A percentile compares a stretch with the other conserved stretches of the same genome.
Evolutionary conservation across 768 basidiomycete genomes (phyloP).

Genomic region (Boletellus ananas): DNA sequence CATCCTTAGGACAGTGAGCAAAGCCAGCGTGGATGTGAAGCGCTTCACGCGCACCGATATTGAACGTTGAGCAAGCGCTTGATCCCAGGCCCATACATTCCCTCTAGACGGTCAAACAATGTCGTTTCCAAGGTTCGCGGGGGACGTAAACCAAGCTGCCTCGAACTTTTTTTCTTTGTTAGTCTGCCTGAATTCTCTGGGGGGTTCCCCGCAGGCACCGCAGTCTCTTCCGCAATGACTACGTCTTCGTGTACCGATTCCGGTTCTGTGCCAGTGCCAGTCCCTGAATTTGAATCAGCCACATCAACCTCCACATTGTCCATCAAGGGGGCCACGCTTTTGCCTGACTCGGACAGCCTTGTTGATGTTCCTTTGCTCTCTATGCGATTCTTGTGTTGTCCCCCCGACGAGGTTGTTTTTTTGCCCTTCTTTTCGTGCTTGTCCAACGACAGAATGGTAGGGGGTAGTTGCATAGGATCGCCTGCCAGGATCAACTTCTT

Average conservation of each 20-base stretch:
- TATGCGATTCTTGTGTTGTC: neutral
- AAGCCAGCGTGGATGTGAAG: neutral
- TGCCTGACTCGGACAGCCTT: neutral
- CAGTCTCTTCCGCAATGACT: constrained; percentile 18
- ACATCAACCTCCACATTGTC: constrained; percentile 1
- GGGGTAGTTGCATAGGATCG: constrained; percentile 94
- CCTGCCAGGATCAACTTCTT: constrained; percentile 89
- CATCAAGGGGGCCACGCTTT: neutral
- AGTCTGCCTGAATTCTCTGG: constrained; percentile 1
- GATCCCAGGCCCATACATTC: constrained; percentile 77
- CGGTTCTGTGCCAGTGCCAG: constrained; percentile 14
- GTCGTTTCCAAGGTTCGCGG: constrained; percentile 82
- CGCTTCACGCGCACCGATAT: constrained; percentile 59
- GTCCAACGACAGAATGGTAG: constrained; percentile 77
- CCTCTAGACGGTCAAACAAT: constrained; percentile 87
- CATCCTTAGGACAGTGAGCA: constrained; percentile 54
- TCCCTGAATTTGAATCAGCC: constrained; percentile 6
- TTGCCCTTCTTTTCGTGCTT: constrained; percentile 34
- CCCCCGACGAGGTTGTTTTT: constrained; percentile 1
- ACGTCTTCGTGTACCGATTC: constrained; percentile 19
- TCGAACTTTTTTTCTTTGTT: constrained; percentile 11
- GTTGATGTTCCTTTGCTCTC: neutral
- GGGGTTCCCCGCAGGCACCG: neutral
- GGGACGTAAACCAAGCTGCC: constrained; percentile 39
- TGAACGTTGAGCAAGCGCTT: constrained; percentile 88